Conservation (phyloP, 2,329 filamentous ascomycete species). For the Fusarium pseudoanthophilum region DNA sequence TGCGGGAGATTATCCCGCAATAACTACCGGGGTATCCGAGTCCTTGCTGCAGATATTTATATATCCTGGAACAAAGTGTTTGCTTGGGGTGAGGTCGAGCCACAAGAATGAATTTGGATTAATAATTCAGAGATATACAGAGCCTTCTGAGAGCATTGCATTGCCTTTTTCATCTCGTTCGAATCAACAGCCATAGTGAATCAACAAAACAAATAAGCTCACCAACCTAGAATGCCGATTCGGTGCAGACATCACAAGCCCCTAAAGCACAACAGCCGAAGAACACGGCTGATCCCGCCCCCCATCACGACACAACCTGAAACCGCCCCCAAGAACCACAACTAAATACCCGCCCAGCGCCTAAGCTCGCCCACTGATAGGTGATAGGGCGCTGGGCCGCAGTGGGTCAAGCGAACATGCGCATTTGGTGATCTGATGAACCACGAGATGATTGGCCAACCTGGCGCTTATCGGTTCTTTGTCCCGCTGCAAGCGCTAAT, state of each 20-base stretch:
- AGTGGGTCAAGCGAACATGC: background rate
- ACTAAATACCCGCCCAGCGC: background rate
- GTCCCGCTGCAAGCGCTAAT: background rate
- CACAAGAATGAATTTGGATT: background rate
- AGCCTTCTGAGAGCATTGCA: no score
- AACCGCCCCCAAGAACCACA: background rate
- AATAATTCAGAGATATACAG: no score
- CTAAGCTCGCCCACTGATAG: background rate
- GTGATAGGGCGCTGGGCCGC: background rate
- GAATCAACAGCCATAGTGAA: no score
- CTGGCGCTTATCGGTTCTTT: background rate
- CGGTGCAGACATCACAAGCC: background rate
- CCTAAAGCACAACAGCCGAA: background rate
- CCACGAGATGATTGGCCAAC: background rate
- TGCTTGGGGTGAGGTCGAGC: background rate
- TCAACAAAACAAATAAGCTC: background rate
- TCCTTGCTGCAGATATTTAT: background rate
- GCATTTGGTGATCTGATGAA: background rate
- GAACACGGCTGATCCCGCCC: background rate
- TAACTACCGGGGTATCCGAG: background rate
- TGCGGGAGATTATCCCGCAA: background rate
- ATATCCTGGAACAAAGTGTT: background rate
- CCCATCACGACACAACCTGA: background rate
- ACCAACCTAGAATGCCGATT: background rate
- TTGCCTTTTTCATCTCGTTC: no score